phyloP scores from a whole-genome alignment of 176 grass and related monocot genomes.

The Elaeis guineensis region DNA sequence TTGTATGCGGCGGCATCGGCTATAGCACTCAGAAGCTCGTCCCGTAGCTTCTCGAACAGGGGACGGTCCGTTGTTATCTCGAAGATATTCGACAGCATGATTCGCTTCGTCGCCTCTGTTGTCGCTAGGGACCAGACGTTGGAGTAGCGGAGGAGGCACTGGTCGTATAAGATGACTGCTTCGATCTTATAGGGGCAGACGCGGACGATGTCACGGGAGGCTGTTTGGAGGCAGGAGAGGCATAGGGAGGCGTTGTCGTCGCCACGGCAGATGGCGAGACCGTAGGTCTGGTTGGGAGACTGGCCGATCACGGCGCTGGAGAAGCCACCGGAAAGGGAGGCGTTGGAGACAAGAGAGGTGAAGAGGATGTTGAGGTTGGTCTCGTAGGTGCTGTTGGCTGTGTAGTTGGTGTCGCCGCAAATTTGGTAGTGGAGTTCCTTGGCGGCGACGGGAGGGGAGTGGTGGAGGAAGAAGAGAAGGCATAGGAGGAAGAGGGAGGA shows the following conservation, averaged over 20 bases:
- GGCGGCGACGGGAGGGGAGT: too few relatives aligned
- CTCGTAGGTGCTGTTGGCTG: slow-evolving; percentile 24
- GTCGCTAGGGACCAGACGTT: slow-evolving; percentile 22
- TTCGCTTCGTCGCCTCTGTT: neutral
- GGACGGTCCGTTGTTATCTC: slow-evolving; percentile 1
- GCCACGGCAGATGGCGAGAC: slow-evolving; percentile 44
- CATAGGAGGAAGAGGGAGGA: too few relatives aligned
- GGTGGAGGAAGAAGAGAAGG: too few relatives aligned
- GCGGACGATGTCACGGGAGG: neutral
- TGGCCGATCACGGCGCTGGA: neutral
- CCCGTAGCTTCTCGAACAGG: slow-evolving; percentile 8
- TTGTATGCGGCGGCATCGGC: slow-evolving; percentile 21
- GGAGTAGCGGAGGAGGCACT: slow-evolving; percentile 41
- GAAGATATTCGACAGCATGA: neutral
- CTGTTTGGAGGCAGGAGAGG: slow-evolving; percentile 19
- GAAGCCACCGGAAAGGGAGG: slow-evolving; percentile 17
- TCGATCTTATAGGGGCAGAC: slow-evolving; percentile 14
- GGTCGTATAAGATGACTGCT: slow-evolving; percentile 27
- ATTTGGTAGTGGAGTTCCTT: neutral
- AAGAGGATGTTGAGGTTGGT: slow-evolving; percentile 24
- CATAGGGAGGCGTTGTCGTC: slow-evolving; percentile 23
- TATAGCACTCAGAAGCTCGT: slow-evolving; percentile 21
- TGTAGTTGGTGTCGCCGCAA: slow-evolving; percentile 25
- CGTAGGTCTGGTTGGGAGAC: slow-evolving; percentile 14
- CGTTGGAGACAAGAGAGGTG: neutral